Base-by-base conservation (phyloP, 805 yeast species). In the Metschnikowia chrysomelidarum region DNA sequence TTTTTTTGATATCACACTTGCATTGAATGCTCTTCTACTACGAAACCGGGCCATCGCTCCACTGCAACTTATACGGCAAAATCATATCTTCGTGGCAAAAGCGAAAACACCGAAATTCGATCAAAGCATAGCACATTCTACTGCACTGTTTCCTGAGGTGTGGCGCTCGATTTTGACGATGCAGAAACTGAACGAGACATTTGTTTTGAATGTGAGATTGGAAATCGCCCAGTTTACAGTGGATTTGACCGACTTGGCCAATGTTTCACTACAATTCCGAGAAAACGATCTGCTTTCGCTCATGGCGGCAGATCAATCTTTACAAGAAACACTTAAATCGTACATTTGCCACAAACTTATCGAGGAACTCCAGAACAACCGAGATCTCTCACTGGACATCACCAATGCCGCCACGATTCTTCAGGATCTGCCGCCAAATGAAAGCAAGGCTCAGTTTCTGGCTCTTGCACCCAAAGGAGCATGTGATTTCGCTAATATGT, bases 61-160 rank as follows among this genome's bases (percentile, higher is more conserved):
- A n/a, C 54, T 64, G 8, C 59, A 54, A 22, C 51, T 67, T 31
- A 50, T 67, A 12, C 56, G 55, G 27, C 59, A 58, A 11, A 62
- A 65, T 50, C 45, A 59, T 29, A 51, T 66, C 7, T 62, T 51
- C 32, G 43, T 63, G 36, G 69, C 67, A 11, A 59, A 54, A 27
- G 18, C 51, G 9, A 38, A 32, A 17, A 22, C 27, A 22, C 34
- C 7, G 7, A 14, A 19, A 24, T 13, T 23, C 25, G 26, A 23
- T 31, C 29, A 19, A 24, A 26, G 22, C 19, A 28, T 38, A 29
- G 17, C 4, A 27, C 19, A 11, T 33, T 32, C 31, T 8, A 24
- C 26, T 4, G 23, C 38, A 7, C 21, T 31, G 26, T 27, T 43
- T 40, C 40, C 46, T 5, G 41, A 37, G 19, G 47, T 44, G 17